Base-by-base conservation (phyloP, 805 yeast species). In the Candida argentea region DNA sequence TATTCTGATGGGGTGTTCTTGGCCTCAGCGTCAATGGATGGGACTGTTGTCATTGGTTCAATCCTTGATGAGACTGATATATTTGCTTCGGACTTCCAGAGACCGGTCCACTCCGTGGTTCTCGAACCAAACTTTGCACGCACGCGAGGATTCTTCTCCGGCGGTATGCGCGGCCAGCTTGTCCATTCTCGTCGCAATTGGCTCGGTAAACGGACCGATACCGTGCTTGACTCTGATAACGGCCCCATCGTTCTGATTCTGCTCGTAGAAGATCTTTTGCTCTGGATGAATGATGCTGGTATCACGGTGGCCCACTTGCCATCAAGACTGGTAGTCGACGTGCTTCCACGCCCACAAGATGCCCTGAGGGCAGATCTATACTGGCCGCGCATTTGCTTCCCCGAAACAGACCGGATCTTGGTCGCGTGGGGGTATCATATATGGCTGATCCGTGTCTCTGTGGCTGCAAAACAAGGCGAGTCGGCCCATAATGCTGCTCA, bases 1-100 rank as follows among this genome's bases (percentile, higher is more conserved):
- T 71, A 76, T 30, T 65, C 80, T 2, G 93, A 84, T 44, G 91
- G 93, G 1, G 53, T 53, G 6, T 73, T 67, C 43, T 73, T 91
- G 34, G 93, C 91, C 0, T 76, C 94, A 0, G 95, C 87, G 0
- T 85, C 96, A 0, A 77, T 89, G 61, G 98, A 91, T 48, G 98
- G 98, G 1, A 81, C 94, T 0, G 80, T 89, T 0, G 85, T 85
- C 2, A 70, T 85, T 4, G 91, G 95, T 0, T 70, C 86, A 2
- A 57, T 83, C 1, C 33, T 38, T 2, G 81, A 78, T 36, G 71
- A 70, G 12, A 55, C 61, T 4, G 91, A 80, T 40, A 71, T 80
- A 3, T 61, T 67, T 0, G 86, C 85, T 3, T 78, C 71, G 40
- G 94, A 87, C 51, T 82, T 86, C 50, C 78, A 80, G 41, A 61